These are phyloP conservation scores for Phytophthora kernoviae DNA, from an alignment of 352 stramenopile species.

Conservation along the genomic window DNA sequence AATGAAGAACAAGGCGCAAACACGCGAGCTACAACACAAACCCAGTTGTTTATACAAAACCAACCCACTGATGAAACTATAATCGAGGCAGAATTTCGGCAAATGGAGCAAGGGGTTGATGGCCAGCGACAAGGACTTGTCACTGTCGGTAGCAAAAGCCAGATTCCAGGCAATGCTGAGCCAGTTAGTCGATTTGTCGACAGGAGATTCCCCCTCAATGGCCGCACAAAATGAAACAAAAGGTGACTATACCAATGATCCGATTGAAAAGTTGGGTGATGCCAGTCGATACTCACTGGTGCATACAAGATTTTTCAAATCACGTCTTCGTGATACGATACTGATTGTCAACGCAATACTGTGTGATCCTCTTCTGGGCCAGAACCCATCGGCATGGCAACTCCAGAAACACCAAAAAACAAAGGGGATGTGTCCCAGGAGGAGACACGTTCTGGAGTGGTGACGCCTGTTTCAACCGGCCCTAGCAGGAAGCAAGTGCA, in stretches of 20 bases:
- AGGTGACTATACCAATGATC: slow-evolving; percentile 48
- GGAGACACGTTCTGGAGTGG: neutral
- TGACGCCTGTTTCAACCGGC: too few species aligned
- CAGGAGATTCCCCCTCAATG: neutral
- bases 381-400: too few species aligned
- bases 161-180: neutral
- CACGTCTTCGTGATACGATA: slow-evolving; percentile 57
- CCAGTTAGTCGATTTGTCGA: neutral
- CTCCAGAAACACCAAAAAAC: neutral
- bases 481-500: too few species aligned
- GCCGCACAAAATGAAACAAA: neutral
- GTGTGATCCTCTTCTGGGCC: slow-evolving; percentile 41
- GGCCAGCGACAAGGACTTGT: neutral
- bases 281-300: slow-evolving; percentile 36
- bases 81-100: neutral
- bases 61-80: neutral
- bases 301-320: slow-evolving; percentile 57
- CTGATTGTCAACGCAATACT: slow-evolving; percentile 60
- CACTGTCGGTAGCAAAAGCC: neutral
- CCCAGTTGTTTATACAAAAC: neutral
- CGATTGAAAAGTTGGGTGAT: slow-evolving; percentile 55
- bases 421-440: neutral
- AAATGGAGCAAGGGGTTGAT: slow-evolving; percentile 5
- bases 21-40: neutral
- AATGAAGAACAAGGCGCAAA: neutral